These are phyloP conservation scores for Boletus smithii DNA, from an alignment of 1,284 basidiomycete genomes.

Conservation along the genomic window DNA sequence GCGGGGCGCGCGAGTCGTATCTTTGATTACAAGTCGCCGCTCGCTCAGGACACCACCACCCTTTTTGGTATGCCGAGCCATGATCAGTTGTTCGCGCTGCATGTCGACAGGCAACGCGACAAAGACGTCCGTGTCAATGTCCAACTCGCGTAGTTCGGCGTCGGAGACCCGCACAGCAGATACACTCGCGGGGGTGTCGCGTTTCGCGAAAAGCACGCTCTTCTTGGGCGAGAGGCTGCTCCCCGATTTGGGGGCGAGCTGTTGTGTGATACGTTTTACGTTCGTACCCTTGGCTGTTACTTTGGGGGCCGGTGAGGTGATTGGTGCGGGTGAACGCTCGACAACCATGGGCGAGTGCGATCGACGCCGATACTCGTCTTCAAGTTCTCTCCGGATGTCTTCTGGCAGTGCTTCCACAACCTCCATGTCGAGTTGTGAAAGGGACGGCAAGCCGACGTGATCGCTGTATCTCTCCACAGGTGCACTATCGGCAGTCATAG, in stretches of 20 bases:
- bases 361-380: constrained; percentile 60
- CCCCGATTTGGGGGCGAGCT: constrained; percentile 54
- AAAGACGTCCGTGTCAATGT: constrained; percentile 73
- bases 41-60: constrained; percentile 41
- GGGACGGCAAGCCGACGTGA: constrained; percentile 52
- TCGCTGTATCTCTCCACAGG: constrained; percentile 11
- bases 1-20: constrained; percentile 33
- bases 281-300: constrained; percentile 37
- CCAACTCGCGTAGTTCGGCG: constrained; percentile 56
- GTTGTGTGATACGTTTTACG: constrained; percentile 56
- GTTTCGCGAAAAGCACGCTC: constrained; percentile 38
- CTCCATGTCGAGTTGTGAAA: constrained; percentile 72
- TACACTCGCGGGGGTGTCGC: constrained; percentile 20
- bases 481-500: background rate
- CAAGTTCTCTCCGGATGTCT: constrained; percentile 68
- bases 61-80: constrained; percentile 48
- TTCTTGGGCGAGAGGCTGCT: constrained; percentile 45
- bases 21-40: constrained; percentile 46
- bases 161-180: constrained; percentile 35
- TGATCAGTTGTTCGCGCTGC: constrained; percentile 70
- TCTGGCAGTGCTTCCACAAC: constrained; percentile 71
- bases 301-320: constrained; percentile 21
- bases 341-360: constrained; percentile 40
- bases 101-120: constrained; percentile 58
- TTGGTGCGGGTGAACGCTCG: constrained; percentile 6